Evolutionary conservation across 1,284 basidiomycete genomes (phyloP).

Genomic region (Cystobasidium slooffiae): DNA sequence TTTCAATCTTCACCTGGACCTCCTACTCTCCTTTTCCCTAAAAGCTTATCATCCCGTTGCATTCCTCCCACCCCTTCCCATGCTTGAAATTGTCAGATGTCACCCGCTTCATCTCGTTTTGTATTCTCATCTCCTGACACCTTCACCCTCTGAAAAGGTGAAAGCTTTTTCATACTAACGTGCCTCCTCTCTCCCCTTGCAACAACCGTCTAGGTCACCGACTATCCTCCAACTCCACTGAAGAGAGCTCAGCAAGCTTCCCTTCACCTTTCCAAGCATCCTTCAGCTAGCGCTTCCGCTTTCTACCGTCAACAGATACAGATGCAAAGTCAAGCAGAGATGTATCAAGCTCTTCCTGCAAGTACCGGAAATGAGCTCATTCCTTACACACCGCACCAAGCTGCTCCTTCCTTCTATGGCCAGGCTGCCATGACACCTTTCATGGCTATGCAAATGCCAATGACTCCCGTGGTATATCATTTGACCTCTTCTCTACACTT

Average conservation of each 20-base stretch:
- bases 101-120: too few relatives aligned
- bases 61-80: neutral
- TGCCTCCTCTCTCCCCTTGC: neutral
- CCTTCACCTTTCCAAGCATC: slow-evolving; percentile 34
- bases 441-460: neutral
- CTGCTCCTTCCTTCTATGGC: slow-evolving; percentile 5
- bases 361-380: neutral
- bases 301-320: slow-evolving; percentile 25
- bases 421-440: neutral
- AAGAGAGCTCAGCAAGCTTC: slow-evolving; percentile 43
- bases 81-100: too few relatives aligned
- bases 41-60: neutral
- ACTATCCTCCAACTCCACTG: slow-evolving; percentile 34
- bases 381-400: slow-evolving; percentile 15
- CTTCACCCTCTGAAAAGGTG: neutral
- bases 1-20: too few relatives aligned
- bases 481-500: neutral
- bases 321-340: slow-evolving; percentile 26
- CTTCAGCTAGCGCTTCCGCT: slow-evolving; percentile 24
- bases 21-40: neutral
- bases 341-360: neutral
- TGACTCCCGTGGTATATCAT: neutral
- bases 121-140: too few relatives aligned
- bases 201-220: slow-evolving; percentile 27
- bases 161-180: neutral